These are phyloP conservation scores for Candida peoriensis DNA, from an alignment of 805 yeast genomes.

Conservation along the genomic window DNA sequence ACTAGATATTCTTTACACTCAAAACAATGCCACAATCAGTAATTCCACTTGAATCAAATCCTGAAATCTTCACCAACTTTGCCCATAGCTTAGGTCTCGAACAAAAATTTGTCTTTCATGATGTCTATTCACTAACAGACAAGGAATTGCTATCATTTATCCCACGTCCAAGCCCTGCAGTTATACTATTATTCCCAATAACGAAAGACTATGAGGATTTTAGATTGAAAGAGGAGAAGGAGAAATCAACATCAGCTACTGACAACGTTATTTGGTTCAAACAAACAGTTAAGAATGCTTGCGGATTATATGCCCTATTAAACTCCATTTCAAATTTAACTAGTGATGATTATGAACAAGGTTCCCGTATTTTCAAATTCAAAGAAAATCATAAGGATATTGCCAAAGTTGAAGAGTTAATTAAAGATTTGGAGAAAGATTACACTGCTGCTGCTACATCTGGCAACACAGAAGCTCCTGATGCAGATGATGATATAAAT, in stretches of 20 bases:
- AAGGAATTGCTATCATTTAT: constrained; percentile 73
- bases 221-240: constrained; percentile 36
- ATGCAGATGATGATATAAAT: constrained; percentile 46
- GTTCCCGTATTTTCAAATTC: constrained; percentile 15
- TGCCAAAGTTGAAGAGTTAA: constrained; percentile 28
- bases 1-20: too few species aligned
- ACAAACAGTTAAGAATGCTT: constrained; percentile 83
- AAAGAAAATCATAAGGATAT: constrained; percentile 13
- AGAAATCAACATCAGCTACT: constrained; percentile 5
- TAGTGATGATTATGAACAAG: constrained; percentile 18
- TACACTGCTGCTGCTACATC: constrained; percentile 36
- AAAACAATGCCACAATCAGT: constrained; percentile 34
- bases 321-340: constrained; percentile 50
- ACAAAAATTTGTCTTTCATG: constrained; percentile 59
- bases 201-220: constrained; percentile 54
- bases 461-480: constrained; percentile 57
- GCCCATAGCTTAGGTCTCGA: constrained; percentile 65
- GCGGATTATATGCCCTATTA: constrained; percentile 86
- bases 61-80: constrained; percentile 70
- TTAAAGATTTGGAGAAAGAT: constrained; percentile 41
- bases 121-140: constrained; percentile 81
- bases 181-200: constrained; percentile 80
- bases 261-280: constrained; percentile 63
- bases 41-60: constrained; percentile 88
- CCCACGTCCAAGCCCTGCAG: constrained; percentile 74